These are phyloP conservation scores for Nemania sp. DNA, from an alignment of 2,329 filamentous ascomycete genomes.

Conservation along the genomic window DNA sequence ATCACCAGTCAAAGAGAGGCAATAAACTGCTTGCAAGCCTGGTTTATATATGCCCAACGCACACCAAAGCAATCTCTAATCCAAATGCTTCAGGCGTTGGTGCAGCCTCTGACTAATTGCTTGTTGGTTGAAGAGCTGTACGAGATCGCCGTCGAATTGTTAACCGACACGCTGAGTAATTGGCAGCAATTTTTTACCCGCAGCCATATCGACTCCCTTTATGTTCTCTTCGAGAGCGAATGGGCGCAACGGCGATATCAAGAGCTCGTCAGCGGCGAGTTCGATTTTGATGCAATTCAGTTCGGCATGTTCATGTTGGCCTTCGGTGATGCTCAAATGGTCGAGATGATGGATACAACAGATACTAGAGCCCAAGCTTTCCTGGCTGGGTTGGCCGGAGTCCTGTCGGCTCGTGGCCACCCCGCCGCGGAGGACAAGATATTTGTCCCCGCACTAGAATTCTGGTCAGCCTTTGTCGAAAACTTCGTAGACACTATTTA, in stretches of 20 bases:
- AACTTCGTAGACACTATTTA: conserved; percentile 63
- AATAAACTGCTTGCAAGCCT: conserved; percentile 68
- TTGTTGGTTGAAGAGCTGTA: conserved; percentile 63
- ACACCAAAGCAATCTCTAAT: conserved; percentile 61
- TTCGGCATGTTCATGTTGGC: conserved; percentile 70
- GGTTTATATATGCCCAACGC: conserved; percentile 74
- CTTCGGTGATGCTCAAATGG: conserved; percentile 69
- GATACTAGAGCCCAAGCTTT: conserved; percentile 58
- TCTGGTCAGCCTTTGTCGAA: conserved; percentile 80
- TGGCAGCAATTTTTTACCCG: conserved; percentile 66
- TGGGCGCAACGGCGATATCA: conserved; percentile 63
- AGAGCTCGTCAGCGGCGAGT: conserved; percentile 61
- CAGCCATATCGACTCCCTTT: conserved; percentile 61
- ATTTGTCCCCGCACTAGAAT: conserved; percentile 75
- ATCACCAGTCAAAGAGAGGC: conserved; percentile 55
- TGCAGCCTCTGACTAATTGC: conserved; percentile 63
- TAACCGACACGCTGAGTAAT: conserved; percentile 67
- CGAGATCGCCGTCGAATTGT: conserved; percentile 63
- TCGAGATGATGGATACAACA: conserved; percentile 59
- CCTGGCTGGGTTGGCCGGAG: conserved; percentile 63
- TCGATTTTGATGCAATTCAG: conserved; percentile 66
- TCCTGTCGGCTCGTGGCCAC: conserved; percentile 68
- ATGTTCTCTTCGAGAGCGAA: conserved; percentile 61
- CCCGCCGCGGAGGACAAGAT: conserved; percentile 75
- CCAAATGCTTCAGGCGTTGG: conserved; percentile 61